These are phyloP conservation scores for Fusarium nanum DNA, from an alignment of 2,329 filamentous ascomycete genomes.

Conservation along the genomic window DNA sequence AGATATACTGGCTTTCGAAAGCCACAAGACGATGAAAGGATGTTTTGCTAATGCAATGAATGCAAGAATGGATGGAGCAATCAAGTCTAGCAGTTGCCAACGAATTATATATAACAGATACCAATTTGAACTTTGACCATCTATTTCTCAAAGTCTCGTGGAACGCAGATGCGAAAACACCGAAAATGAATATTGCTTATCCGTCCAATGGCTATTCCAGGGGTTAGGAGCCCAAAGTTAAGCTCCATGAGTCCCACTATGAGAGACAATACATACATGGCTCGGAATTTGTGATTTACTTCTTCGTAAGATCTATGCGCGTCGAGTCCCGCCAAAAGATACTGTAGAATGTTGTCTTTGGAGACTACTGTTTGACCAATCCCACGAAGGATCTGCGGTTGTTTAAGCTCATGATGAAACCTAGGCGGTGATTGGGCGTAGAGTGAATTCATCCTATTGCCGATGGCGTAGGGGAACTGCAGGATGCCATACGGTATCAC, in stretches of 20 bases:
- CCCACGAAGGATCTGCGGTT: background rate
- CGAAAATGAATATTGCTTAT: slow-evolving; percentile 5
- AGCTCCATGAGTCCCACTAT: background rate
- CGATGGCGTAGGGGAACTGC: background rate
- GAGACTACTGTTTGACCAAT: background rate
- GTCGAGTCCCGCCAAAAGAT: background rate
- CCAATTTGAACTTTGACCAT: background rate
- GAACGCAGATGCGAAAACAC: background rate
- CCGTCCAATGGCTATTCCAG: slow-evolving; percentile 28
- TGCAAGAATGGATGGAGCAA: slow-evolving; percentile 39
- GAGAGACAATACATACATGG: background rate
- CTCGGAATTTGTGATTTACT: background rate
- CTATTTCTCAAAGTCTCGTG: background rate
- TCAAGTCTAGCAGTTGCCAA: background rate
- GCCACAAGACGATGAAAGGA: slow-evolving; percentile 2
- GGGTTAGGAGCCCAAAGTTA: background rate
- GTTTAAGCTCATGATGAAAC: background rate
- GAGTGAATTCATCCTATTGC: background rate
- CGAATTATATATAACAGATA: background rate
- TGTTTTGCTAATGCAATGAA: slow-evolving; percentile 29
- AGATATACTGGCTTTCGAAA: slow-evolving; percentile 25
- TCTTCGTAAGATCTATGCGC: background rate
- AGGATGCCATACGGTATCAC: background rate
- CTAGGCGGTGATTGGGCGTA: slow-evolving; percentile 2
- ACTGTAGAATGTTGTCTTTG: background rate